Percentiles rank a stretch among this genome's conserved stretches.
These are phyloP conservation scores for Solanum dulcamara DNA, from an alignment of 257 asterid genomes.

Conservation along the genomic window DNA sequence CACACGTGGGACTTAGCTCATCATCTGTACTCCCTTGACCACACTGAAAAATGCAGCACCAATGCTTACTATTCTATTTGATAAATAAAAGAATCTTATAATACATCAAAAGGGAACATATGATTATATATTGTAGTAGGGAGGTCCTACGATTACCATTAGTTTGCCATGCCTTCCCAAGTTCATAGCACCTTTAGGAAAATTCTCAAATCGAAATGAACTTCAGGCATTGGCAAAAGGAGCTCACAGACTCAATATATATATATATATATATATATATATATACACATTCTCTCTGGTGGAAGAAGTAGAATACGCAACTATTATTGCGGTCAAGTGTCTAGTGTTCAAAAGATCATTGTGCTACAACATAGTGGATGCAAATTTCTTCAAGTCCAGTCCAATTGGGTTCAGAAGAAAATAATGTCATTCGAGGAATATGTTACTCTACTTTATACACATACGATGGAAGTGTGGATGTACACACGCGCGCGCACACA, in stretches of 20 bases:
- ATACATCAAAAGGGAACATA: neutral
- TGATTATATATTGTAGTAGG: neutral
- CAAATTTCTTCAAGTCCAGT: neutral
- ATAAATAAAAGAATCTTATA: neutral
- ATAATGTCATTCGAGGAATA: neutral
- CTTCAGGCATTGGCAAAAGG: neutral
- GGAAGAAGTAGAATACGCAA: neutral
- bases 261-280: neutral
- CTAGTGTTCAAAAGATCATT: neutral
- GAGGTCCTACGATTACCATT: neutral
- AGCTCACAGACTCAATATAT: neutral
- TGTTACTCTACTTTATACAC: neutral
- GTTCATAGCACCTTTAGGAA: neutral
- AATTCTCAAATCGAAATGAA: neutral
- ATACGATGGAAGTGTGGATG: neutral
- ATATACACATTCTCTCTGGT: neutral
- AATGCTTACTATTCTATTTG: neutral
- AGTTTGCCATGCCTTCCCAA: neutral
- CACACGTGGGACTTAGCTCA: constrained; percentile 80
- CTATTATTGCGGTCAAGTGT: neutral
- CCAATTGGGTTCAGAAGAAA: neutral
- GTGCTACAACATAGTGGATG: neutral
- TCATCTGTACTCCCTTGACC: constrained; percentile 99
- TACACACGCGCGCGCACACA: neutral
- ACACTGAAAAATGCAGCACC: constrained; percentile 42